These are phyloP conservation scores for Pseudogymnoascus sp. DNA, from an alignment of 2,329 filamentous ascomycete species.

Conservation along the genomic window DNA sequence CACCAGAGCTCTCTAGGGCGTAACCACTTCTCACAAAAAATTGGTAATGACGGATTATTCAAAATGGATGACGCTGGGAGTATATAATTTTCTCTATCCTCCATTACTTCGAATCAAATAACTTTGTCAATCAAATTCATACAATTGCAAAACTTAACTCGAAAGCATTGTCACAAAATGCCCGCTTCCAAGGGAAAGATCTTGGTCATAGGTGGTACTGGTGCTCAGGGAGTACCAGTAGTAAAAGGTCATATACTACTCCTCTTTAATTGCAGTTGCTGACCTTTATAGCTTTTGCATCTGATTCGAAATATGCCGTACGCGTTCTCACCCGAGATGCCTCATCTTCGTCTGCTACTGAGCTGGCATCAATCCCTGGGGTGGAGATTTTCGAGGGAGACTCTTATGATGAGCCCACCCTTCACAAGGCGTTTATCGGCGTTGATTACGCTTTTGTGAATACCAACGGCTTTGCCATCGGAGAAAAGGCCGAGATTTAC, in stretches of 20 bases:
- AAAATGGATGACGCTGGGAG: background rate
- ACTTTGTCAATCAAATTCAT: background rate
- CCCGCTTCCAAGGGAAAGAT: constrained; percentile 44
- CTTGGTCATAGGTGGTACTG: constrained; percentile 37
- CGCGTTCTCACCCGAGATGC: constrained; percentile 33
- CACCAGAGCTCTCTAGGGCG: background rate
- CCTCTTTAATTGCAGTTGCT: background rate
- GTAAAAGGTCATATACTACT: constrained; percentile 22
- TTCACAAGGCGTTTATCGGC: constrained; percentile 29
- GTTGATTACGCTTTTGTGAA: constrained; percentile 34
- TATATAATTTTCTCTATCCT: background rate
- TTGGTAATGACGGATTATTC: background rate
- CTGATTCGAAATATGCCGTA: constrained; percentile 22
- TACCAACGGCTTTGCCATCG: constrained; percentile 33
- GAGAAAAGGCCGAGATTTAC: constrained; percentile 28
- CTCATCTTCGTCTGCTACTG: constrained; percentile 26
- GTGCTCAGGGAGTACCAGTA: constrained; percentile 31
- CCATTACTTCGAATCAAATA: background rate
- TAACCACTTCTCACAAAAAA: background rate
- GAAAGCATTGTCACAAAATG: constrained; percentile 17
- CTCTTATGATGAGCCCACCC: constrained; percentile 28
- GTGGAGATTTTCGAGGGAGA: constrained; percentile 33
- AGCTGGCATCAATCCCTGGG: constrained; percentile 29
- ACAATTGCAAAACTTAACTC: background rate
- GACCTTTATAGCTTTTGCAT: background rate